Evolutionary conservation across 106 monocot genomes (phyloP).

Genomic region (Hemerocallis citrina): DNA sequence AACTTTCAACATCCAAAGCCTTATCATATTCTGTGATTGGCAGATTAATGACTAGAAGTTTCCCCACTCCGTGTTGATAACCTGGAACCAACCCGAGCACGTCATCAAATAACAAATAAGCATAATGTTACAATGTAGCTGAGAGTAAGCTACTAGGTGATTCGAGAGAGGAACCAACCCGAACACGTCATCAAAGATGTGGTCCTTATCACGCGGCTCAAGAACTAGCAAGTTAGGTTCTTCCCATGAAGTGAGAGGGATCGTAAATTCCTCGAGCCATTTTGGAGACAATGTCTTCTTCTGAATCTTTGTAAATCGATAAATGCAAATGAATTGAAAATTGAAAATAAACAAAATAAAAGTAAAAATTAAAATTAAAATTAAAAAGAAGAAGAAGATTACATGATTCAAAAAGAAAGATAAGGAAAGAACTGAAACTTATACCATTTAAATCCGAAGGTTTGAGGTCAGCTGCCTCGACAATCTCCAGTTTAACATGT

Average conservation of each 20-base stretch:
- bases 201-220: conserved; percentile 77
- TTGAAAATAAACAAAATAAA: too few relatives aligned
- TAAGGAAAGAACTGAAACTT: neutral
- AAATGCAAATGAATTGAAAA: too few relatives aligned
- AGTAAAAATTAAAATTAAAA: conserved; percentile 40
- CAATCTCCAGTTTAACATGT: conserved; percentile 66
- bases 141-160: too few relatives aligned
- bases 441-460: conserved; percentile 67
- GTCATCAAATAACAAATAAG: too few relatives aligned
- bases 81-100: too few relatives aligned
- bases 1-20: too few relatives aligned
- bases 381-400: neutral
- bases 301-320: conserved; percentile 67
- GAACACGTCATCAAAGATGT: conserved; percentile 62
- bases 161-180: conserved; percentile 50
- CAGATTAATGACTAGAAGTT: too few relatives aligned
- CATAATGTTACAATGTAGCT: too few relatives aligned
- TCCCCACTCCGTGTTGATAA: too few relatives aligned
- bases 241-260: conserved; percentile 90
- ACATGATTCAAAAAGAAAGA: neutral
- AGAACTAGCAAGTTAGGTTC: conserved; percentile 41
- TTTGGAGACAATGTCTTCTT: conserved; percentile 73
- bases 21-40: too few relatives aligned
- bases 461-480: conserved; percentile 86
- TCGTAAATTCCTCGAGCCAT: conserved; percentile 78